Conservation (phyloP, 352 stramenopile genomes). For the Phytophthora litchii region DNA sequence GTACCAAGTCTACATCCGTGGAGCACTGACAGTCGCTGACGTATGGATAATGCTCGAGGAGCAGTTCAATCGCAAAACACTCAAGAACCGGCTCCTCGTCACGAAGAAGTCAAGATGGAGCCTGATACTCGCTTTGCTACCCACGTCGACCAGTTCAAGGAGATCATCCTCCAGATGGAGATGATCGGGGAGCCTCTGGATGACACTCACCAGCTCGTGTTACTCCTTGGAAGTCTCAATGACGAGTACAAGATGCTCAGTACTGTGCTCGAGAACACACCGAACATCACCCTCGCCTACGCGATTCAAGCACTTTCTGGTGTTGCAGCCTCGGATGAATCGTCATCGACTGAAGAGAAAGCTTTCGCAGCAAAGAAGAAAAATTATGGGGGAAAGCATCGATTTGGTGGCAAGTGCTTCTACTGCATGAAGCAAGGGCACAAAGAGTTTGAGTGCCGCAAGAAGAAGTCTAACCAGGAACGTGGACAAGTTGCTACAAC, state of each 20-base stretch:
- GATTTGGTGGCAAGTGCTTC: constrained; percentile 4
- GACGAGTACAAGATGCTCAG: constrained; percentile 1
- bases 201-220: not conserved
- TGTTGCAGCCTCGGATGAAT: constrained; percentile 6
- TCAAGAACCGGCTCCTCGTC: not conserved
- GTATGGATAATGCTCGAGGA: not conserved
- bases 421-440: constrained; percentile 15
- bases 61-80: not conserved
- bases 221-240: not conserved
- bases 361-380: not conserved
- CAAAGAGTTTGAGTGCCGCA: constrained; percentile 12
- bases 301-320: constrained; percentile 1
- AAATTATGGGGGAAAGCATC: not conserved
- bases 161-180: not conserved
- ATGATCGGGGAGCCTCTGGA: not conserved
- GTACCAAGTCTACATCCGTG: not conserved
- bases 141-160: not conserved
- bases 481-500: constrained; percentile 1
- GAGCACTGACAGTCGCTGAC: not conserved
- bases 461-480: constrained; percentile 6
- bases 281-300: not conserved
- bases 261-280: not conserved
- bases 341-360: constrained; percentile 5
- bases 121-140: not conserved
- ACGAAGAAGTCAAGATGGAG: not conserved